Base-by-base conservation (phyloP, 192 early-diverging fungal genomes). In the Coemansia sp. region DNA sequence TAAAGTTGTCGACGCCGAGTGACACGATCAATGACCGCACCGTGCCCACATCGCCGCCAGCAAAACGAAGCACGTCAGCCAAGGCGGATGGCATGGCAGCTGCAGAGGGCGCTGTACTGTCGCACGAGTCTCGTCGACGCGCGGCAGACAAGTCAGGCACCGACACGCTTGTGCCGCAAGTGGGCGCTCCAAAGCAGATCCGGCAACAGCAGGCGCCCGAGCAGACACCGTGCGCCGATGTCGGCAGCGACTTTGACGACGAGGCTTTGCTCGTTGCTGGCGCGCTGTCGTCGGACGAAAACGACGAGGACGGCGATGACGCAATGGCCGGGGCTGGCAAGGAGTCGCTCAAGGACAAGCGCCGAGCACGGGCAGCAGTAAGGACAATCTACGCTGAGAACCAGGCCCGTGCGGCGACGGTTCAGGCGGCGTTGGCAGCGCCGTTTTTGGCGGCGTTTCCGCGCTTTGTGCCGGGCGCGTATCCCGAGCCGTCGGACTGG, bases 401-500 rank as follows among this genome's bases (percentile, higher is more conserved):
- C 68, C 81, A 83, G 52, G 64, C 43, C 6, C 65, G 58, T 16
- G 81, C 81, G 3, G 76, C 72, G 11, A 61, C 60, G 6, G 52
- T 68, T 47, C 73, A 83, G 24, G 70, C 71, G 5, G 43, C 57
- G 24, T 16, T 75, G 57, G 76, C 76, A 9, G 49, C 50, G 29
- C 73, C 76, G 12, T 83, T 83, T 24, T 64, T 83, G 10, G 24
- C 36, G 15, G 72, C 70, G 2, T 83, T 49, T 39, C 76, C 81
- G 18, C 67, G 46, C 20, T 75, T 83, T 62, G 69, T 83, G 10
- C 81, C 81, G 12, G 81, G 81, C 2, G 33, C 46, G 16, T 79
- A 75, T 31, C 69, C 69, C 34, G 55, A 71, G 29, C 81, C 81
- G 15, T 43, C 49, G 0, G 77, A 83, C 63, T 83, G 81, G 81